Percentiles rank a stretch among this genome's conserved stretches.
Evolutionary conservation across 1,139 yeast genomes (phyloP).

Genomic region (Suhomyces terraborum): DNA sequence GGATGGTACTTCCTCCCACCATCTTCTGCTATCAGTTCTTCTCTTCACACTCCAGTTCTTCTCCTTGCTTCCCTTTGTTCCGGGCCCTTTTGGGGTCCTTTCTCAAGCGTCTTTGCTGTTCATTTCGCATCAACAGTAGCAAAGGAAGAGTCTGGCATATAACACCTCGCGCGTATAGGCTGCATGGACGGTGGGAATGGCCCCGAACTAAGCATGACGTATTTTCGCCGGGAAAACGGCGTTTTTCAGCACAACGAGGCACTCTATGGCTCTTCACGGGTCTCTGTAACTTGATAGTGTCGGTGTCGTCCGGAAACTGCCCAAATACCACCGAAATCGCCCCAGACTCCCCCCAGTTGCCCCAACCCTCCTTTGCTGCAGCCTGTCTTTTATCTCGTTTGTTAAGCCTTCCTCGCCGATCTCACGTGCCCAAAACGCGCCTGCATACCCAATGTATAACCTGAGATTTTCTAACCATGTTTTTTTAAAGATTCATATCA

Average conservation of each 20-base stretch:
- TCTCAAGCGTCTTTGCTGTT: background rate
- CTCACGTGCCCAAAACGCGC: conserved; percentile 6
- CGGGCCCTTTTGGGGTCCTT: too few relatives aligned
- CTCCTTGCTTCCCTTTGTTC: too few relatives aligned
- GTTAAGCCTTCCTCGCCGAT: background rate
- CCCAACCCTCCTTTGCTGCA: background rate
- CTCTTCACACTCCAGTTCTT: too few relatives aligned
- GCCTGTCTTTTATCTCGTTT: too few relatives aligned
- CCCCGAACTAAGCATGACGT: too few relatives aligned
- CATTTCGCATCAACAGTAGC: background rate
- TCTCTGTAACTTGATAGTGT: too few relatives aligned
- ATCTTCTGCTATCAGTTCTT: too few relatives aligned
- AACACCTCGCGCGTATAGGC: background rate
- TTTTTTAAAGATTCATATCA: background rate
- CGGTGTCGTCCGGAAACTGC: background rate
- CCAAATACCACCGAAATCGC: background rate
- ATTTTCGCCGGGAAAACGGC: too few relatives aligned
- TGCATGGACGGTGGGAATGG: too few relatives aligned
- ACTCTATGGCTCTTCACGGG: too few relatives aligned
- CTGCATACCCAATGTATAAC: conserved; percentile 8
- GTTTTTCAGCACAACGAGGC: too few relatives aligned
- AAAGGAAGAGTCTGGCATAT: background rate
- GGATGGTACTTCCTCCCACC: too few relatives aligned
- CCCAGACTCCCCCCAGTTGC: background rate
- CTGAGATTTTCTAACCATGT: conserved; percentile 9